Evolutionary conservation across 208 protist genomes (phyloP), one percentile per base, ranked within the genome.

Genomic region (Crithidia bombi): DNA sequence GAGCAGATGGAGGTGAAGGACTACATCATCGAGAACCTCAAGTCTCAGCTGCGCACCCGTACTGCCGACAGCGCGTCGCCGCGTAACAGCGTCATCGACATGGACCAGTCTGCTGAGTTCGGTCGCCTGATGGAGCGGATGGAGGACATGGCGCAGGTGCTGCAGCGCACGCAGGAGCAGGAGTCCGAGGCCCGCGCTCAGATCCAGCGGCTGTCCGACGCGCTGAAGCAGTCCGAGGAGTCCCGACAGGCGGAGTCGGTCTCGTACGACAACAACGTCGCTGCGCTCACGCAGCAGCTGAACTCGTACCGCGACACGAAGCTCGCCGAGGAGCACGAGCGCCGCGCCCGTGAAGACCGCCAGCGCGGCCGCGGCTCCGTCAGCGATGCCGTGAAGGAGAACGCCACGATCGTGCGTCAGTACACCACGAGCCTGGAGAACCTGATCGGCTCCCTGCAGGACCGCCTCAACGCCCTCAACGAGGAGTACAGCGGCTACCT

Each of bases 1-100:
- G 89, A 94, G 73, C 73, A 90, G 54, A 72, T 92, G 12, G 84
- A 87, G 56, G 71, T 79, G 51, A 94, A 94, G 66, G 85, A 91
- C 61, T 89, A 91, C 54, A 69, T 92, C 33, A 92, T 94, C 73
- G 83, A 91, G 56, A 91, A 87, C 64, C 71, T 93, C 57, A 87
- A 87, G 56, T 69, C 73, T 1, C 81, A 89, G 69, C 70, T 94
- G 55, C 85, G 86, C 62, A 67, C 67, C 30, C 83, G 78, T 39
- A 76, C 64, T 23, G 73, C 82, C 55, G 81, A 73, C 38, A 78
- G 76, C 61, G 84, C 79, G n/a, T 65, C 52, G 21, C 55, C 68
- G 57, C 69, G 77, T 47, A 63, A 68, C 14, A 54, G 43, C 44
- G 55, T 56, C 46, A 63, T 78, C 14, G 78, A 82, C 32, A 32